A percentile compares a stretch with the other conserved stretches of the same genome.
Evolutionary conservation across 768 basidiomycete genomes (phyloP).

Genomic region (Podaxis sp.): DNA sequence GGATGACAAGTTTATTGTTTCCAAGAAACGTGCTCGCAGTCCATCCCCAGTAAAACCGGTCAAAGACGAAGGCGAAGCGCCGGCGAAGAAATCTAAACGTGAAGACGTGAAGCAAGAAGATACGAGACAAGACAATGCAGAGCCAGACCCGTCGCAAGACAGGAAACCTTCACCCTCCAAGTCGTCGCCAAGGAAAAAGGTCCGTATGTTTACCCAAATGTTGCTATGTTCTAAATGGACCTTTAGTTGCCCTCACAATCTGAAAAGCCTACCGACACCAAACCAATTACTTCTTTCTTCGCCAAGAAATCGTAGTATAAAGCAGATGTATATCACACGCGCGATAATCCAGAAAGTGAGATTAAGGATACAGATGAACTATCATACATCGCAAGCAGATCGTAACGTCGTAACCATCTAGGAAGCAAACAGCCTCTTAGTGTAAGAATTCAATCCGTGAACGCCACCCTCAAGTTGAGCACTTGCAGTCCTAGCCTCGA

Average conservation of each 20-base stretch:
- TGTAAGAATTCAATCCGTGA: conserved; percentile 88
- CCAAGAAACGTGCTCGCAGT: neutral
- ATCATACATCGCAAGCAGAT: neutral
- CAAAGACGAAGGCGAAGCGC: neutral
- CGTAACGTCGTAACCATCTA: neutral
- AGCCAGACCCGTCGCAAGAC: neutral
- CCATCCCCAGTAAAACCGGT: neutral
- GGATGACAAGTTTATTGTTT: neutral
- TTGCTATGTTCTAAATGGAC: neutral
- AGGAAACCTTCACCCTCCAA: neutral
- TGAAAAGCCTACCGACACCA: neutral
- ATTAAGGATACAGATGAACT: neutral
- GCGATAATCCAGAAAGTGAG: neutral
- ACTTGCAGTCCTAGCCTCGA: conserved; percentile 90
- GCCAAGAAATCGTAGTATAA: neutral
- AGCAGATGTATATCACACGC: neutral
- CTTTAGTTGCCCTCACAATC: neutral
- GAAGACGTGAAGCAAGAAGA: neutral
- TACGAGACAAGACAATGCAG: neutral
- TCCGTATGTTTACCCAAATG: neutral
- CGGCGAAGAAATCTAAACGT: neutral
- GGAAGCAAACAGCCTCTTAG: conserved; percentile 6
- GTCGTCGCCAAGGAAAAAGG: conserved; percentile 4
- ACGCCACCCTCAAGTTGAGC: conserved; percentile 96
- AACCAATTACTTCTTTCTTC: conserved; percentile 9